These are phyloP conservation scores for Xenoacremonium recifei DNA, from an alignment of 2,329 filamentous ascomycete genomes.

Conservation along the genomic window DNA sequence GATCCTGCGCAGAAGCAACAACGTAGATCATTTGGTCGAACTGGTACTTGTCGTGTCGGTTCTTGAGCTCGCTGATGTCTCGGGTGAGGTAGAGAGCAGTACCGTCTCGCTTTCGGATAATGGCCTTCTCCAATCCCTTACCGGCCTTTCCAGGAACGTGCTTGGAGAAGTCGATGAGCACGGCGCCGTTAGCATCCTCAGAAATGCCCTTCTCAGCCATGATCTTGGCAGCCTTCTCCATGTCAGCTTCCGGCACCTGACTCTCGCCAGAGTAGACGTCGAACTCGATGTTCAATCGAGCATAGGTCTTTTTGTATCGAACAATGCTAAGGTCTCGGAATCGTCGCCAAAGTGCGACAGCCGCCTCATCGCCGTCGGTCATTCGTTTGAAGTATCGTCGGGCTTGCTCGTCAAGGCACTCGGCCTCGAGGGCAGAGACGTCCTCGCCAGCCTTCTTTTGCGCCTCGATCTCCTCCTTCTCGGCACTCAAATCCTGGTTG, in stretches of 20 bases:
- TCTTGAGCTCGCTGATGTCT: constrained; percentile 72
- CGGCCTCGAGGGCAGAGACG: constrained; percentile 45
- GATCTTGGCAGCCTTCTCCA: constrained; percentile 61
- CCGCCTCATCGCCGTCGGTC: constrained; percentile 63
- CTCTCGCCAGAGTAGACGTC: constrained; percentile 73
- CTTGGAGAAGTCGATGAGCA: constrained; percentile 70
- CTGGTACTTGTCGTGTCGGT: constrained; percentile 59
- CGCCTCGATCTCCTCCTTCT: constrained; percentile 64
- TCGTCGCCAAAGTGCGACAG: constrained; percentile 61
- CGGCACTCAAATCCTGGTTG: constrained; percentile 62
- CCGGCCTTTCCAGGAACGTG: constrained; percentile 64
- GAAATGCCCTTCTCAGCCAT: constrained; percentile 64
- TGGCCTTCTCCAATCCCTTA: constrained; percentile 67
- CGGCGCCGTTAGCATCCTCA: constrained; percentile 69
- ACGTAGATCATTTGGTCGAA: constrained; percentile 84
- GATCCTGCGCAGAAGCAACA: constrained; percentile 68
- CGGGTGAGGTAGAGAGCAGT: constrained; percentile 76
- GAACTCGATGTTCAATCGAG: constrained; percentile 68
- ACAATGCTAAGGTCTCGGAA: constrained; percentile 67
- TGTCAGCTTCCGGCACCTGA: constrained; percentile 64
- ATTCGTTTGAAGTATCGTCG: constrained; percentile 70
- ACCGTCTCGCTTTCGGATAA: constrained; percentile 72
- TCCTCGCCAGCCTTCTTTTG: constrained; percentile 54
- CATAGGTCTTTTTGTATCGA: constrained; percentile 66
- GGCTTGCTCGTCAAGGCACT: constrained; percentile 70